Evolutionary conservation across 148 eudicot genomes (phyloP).

Genomic region (Camellia granthamiana): DNA sequence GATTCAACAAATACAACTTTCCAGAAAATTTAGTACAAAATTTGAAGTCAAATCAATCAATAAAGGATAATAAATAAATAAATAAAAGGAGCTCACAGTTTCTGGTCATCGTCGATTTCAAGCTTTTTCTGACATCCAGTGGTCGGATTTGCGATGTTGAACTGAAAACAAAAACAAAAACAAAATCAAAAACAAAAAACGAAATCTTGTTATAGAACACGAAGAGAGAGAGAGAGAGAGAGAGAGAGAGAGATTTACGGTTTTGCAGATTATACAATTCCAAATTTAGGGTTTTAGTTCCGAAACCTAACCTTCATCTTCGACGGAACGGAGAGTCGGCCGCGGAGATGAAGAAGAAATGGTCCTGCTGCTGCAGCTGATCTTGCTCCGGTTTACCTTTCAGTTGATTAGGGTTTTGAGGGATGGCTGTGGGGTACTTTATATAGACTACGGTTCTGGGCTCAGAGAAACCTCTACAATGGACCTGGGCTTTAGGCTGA

Average conservation of each 20-base stretch:
- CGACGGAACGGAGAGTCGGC: neutral
- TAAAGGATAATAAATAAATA: neutral
- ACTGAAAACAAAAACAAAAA: constrained; percentile 35
- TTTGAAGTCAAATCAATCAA: constrained; percentile 7
- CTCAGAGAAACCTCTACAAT: neutral
- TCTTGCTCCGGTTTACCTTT: neutral
- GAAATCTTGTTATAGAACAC: neutral
- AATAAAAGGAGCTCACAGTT: constrained; percentile 46
- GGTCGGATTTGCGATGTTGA: constrained; percentile 86
- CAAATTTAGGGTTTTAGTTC: neutral
- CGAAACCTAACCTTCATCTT: constrained; percentile 13
- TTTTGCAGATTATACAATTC: neutral
- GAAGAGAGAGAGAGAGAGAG: neutral
- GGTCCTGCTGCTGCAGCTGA: neutral
- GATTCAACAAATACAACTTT: neutral
- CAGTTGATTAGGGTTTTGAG: neutral
- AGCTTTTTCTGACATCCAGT: constrained; percentile 97
- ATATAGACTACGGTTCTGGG: neutral
- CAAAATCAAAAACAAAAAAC: neutral
- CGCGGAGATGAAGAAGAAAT: neutral
- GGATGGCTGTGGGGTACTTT: neutral
- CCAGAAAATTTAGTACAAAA: neutral
- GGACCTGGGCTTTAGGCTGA: neutral
- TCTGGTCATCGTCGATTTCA: constrained; percentile 86
- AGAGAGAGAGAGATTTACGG: neutral